These are phyloP conservation scores for Circinella umbellata DNA, from an alignment of 371 early-diverging fungal species.

Conservation along the genomic window DNA sequence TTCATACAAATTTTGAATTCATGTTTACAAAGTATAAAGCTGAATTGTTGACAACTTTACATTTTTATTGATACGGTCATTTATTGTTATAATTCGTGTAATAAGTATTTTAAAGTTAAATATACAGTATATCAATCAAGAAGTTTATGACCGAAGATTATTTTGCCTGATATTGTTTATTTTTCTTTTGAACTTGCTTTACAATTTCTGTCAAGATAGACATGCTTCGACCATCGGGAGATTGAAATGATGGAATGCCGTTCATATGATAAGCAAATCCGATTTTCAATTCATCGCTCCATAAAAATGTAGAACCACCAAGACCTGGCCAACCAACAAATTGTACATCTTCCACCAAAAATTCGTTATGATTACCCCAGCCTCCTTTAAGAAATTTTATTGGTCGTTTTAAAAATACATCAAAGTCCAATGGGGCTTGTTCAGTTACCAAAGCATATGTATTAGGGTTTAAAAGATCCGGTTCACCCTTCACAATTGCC, in stretches of 20 bases:
- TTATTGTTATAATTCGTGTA: no score
- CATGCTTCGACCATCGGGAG: slow-evolving; percentile 13
- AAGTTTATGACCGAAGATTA: no score
- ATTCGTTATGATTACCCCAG: not conserved
- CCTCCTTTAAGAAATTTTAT: slow-evolving; percentile 14
- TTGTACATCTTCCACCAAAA: slow-evolving; percentile 6
- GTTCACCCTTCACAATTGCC: slow-evolving; percentile 46
- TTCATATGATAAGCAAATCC: slow-evolving; percentile 59
- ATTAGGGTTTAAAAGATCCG: slow-evolving; percentile 32
- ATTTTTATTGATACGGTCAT: no score
- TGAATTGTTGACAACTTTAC: no score
- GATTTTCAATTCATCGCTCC: slow-evolving; percentile 57
- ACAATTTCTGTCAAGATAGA: slow-evolving; percentile 4
- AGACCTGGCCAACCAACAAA: slow-evolving; percentile 45
- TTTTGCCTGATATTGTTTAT: not conserved
- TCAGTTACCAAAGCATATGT: slow-evolving; percentile 34
- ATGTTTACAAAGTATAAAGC: no score
- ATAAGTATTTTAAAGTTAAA: no score
- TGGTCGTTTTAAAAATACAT: not conserved
- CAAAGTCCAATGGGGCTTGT: slow-evolving; percentile 9
- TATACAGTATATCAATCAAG: no score
- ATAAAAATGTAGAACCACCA: slow-evolving; percentile 62
- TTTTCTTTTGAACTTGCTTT: slow-evolving; percentile 2
- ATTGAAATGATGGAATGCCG: slow-evolving; percentile 33
- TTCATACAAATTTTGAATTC: no score